phyloP scores from a whole-genome alignment of 2,329 filamentous ascomycete species.

The Penicillium aurantiogriseum region DNA sequence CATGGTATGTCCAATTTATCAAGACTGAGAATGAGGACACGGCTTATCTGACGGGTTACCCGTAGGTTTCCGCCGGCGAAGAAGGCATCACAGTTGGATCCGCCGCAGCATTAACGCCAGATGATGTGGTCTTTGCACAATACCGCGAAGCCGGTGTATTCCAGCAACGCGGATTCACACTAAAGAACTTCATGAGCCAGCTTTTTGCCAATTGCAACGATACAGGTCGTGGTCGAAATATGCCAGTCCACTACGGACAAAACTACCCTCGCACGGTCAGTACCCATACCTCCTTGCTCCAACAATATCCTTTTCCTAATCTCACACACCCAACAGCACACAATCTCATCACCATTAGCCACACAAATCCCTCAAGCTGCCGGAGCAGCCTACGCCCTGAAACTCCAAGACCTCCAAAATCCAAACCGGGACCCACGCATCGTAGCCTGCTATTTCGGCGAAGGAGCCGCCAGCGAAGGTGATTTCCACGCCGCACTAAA shows the following conservation, averaged over 20 bases:
- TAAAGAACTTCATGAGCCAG: constrained; percentile 92
- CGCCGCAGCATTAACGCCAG: constrained; percentile 75
- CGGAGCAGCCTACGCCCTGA: constrained; percentile 83
- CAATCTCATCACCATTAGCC: constrained; percentile 79
- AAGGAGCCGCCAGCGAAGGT: constrained; percentile 85
- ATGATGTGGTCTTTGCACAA: constrained; percentile 89
- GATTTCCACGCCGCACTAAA: constrained; percentile 91
- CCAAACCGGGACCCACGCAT: constrained; percentile 66
- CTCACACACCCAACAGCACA: constrained; percentile 65
- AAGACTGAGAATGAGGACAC: too few relatives aligned
- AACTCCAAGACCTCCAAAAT: constrained; percentile 72
- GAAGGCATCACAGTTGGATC: constrained; percentile 91
- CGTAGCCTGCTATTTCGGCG: constrained; percentile 83
- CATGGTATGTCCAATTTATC: constrained; percentile 61
- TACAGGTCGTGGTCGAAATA: constrained; percentile 78
- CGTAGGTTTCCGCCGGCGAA: constrained; percentile 73
- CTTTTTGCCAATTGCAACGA: constrained; percentile 86
- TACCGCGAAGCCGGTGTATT: constrained; percentile 94
- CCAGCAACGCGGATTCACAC: constrained; percentile 79
- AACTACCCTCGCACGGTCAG: constrained; percentile 76
- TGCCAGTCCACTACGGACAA: constrained; percentile 96
- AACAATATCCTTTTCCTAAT: background rate
- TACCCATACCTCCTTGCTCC: constrained; percentile 12
- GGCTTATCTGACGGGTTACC: background rate
- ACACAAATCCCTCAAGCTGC: constrained; percentile 88